Evolutionary conservation across 2,329 filamentous ascomycete genomes (phyloP).

Genomic region (Juglanconis sp.): DNA sequence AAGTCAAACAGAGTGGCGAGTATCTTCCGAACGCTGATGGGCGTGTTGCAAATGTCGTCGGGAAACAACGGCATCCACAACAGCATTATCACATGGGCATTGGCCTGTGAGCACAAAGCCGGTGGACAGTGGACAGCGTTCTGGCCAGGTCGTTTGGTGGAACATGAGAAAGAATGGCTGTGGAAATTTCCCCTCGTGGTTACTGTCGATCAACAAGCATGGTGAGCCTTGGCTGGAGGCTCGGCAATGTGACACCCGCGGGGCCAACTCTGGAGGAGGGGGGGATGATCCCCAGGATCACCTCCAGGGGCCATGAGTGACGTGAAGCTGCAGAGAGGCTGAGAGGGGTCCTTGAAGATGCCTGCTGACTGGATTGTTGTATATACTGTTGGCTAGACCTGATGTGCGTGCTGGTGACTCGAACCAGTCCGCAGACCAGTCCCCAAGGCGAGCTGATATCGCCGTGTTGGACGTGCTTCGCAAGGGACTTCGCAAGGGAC

Average conservation of each 20-base stretch:
- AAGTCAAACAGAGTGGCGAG: neutral
- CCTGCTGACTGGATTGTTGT: neutral
- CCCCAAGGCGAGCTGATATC: neutral
- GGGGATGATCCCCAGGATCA: neutral
- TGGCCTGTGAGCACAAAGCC: neutral
- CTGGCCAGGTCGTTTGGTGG: neutral
- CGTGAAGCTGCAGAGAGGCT: neutral
- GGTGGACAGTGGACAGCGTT: no score
- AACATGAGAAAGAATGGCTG: neutral
- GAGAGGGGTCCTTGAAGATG: neutral
- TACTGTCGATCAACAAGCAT: neutral
- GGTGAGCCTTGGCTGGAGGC: neutral
- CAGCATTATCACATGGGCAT: neutral
- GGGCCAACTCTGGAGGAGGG: neutral
- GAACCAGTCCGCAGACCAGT: neutral
- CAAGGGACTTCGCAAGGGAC: neutral
- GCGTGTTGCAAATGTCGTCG: neutral
- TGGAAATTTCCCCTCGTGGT: neutral
- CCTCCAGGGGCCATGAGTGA: neutral
- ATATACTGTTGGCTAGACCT: neutral
- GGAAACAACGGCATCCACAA: neutral
- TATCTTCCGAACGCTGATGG: neutral
- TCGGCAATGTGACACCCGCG: neutral
- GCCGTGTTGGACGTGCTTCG: neutral
- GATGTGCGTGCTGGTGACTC: no score